These are phyloP conservation scores for Pseudogymnoascus sp. DNA, from an alignment of 2,329 filamentous ascomycete species.

Conservation along the genomic window DNA sequence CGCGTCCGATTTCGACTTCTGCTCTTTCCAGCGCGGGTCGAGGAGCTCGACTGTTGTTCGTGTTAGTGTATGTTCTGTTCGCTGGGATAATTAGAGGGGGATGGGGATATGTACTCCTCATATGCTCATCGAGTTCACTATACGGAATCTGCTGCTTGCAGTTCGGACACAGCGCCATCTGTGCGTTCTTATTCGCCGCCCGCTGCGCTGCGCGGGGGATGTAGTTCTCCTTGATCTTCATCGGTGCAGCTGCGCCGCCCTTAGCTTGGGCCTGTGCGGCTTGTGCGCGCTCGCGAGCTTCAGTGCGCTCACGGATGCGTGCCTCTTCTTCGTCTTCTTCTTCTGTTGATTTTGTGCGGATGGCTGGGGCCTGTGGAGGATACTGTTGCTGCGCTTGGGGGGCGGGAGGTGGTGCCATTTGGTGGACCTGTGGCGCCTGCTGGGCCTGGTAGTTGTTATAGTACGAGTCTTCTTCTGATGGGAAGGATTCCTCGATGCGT, in stretches of 20 bases:
- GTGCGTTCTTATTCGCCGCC: conserved; percentile 56
- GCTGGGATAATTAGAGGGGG: no score
- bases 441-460: conserved; percentile 42
- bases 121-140: conserved; percentile 83
- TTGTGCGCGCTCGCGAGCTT: conserved; percentile 57
- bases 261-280: conserved; percentile 74
- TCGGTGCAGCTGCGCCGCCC: conserved; percentile 53
- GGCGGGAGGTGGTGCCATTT: conserved; percentile 37
- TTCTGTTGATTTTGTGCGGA: conserved; percentile 10
- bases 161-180: conserved; percentile 79
- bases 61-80: no score
- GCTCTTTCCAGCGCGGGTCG: conserved; percentile 92
- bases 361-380: conserved; percentile 24
- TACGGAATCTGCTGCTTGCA: conserved; percentile 85
- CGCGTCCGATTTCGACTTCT: conserved; percentile 80
- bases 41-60: conserved; percentile 71
- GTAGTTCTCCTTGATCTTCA: conserved; percentile 92
- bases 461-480: conserved; percentile 63
- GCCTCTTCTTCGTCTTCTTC: conserved; percentile 30
- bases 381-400: conserved; percentile 25
- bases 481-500: conserved; percentile 92
- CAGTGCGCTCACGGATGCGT: conserved; percentile 55
- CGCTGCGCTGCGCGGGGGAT: conserved; percentile 75
- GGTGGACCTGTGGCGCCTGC: conserved; percentile 25
- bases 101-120: conserved; percentile 63